Evolutionary conservation across 2,329 filamentous ascomycete species (phyloP).

Genomic region (Aspergillus caelatus): DNA sequence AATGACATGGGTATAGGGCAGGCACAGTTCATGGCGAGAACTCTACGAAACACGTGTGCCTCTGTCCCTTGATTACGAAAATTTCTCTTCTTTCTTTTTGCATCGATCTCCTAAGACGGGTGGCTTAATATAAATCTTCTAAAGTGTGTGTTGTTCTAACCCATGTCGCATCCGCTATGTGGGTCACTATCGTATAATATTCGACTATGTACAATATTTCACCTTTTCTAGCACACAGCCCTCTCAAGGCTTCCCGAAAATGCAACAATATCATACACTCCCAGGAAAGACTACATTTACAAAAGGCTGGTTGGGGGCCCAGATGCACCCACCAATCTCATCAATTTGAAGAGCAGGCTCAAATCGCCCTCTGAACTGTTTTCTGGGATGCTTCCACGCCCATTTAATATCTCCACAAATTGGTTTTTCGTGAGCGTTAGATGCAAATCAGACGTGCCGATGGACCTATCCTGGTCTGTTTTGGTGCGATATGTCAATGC

Average conservation of each 20-base stretch:
- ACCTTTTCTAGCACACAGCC: neutral
- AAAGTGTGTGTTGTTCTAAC: neutral
- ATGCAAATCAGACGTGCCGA: neutral
- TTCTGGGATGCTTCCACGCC: neutral
- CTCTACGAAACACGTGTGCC: neutral
- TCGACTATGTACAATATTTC: neutral
- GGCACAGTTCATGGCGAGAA: constrained; percentile 11
- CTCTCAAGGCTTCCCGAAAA: neutral
- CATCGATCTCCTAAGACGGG: neutral
- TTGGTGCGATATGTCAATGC: constrained; percentile 18
- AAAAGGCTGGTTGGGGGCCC: neutral
- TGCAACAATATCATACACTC: neutral
- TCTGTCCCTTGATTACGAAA: neutral
- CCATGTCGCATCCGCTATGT: neutral
- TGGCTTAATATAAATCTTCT: too few relatives aligned
- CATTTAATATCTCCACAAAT: neutral
- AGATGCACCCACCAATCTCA: neutral
- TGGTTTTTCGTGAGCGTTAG: neutral
- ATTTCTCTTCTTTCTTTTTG: neutral
- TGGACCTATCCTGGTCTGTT: neutral
- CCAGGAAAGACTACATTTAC: neutral
- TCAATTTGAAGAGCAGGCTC: neutral
- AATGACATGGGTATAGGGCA: constrained; percentile 12
- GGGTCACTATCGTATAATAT: neutral
- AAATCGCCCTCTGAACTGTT: neutral